Conservation (phyloP, 176 grass and related monocot genomes). For the Oryza meridionalis region DNA sequence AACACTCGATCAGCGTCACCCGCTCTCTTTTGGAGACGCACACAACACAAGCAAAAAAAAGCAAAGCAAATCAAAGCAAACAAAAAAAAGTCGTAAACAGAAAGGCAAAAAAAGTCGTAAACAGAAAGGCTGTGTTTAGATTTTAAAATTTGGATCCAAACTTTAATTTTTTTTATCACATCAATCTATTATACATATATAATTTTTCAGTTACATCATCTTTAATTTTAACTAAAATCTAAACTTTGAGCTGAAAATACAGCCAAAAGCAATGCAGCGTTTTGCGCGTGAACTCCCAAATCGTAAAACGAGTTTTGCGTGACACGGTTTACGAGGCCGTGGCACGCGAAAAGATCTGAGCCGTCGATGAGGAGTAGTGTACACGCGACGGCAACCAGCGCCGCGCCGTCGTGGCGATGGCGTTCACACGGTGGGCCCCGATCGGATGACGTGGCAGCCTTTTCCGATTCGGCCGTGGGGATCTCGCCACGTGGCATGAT, state of each 20-base stretch:
- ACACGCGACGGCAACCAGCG: neutral
- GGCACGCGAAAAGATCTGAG: neutral
- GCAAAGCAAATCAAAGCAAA: neutral
- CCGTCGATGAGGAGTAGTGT: neutral
- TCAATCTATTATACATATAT: no score
- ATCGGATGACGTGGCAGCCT: neutral
- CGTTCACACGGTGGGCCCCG: neutral
- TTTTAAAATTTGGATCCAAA: no score
- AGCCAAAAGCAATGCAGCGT: neutral
- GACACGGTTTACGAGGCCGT: neutral
- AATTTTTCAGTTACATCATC: no score
- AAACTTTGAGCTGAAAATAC: no score
- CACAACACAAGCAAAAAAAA: no score
- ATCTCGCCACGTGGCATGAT: neutral
- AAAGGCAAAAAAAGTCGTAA: no score
- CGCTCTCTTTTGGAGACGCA: neutral
- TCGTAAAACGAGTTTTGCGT: constrained; percentile 2
- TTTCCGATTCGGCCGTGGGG: neutral
- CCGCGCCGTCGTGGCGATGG: neutral
- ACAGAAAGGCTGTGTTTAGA: no score
- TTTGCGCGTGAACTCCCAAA: neutral
- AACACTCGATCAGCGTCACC: neutral
- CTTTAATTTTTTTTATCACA: no score
- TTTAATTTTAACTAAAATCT: no score
- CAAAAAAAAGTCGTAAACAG: neutral